Base-by-base conservation (phyloP, 2,329 filamentous ascomycete species). In the Penicillium sp. region DNA sequence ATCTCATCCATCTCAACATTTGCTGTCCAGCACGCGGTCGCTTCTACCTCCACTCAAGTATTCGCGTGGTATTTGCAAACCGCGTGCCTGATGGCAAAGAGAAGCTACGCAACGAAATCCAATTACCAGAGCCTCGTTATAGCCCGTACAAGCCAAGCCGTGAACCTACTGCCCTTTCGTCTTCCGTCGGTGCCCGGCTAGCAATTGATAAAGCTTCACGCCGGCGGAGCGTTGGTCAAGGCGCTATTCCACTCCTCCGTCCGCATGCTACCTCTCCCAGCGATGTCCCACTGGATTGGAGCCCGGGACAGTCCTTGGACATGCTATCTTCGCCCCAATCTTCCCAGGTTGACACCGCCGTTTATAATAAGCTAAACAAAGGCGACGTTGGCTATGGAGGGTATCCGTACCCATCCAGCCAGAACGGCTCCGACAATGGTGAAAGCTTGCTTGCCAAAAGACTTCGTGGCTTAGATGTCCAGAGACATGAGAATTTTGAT, bases 61-160 rank as follows among this genome's bases (percentile, higher is more conserved):
- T 97, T 52, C 86, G 94, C 12, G 90, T 97, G 29, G 93, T 99
- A 3, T 99, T 99, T 69, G 94, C 94, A 47, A 97, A 97, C 68
- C 85, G 94, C 21, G 93, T 97, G 0, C 93, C 94, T 0, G 94
- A 97, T 63, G 93, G 91, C 33, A 96, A 97, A 68, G 93, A 97
- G 72, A 93, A 88, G 66, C 80, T 99, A 32, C 83, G 87, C 26
- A 97, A 95, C 65, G 94, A 99, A 69, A 87, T 93, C 4, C 91
- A 94, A 30, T 81, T 89, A 53, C 93, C 93, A 0, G 91, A 97
- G 61, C 94, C 94, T 17, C 84, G 86, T 17, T 99, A 91, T 68
- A 90, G 86, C 49, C 80, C 86, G 1, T 97, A 96, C 75, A 96
- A 92, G 68, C 84, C 89, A 1, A 67, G 68, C 10, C 75, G 75